These are phyloP conservation scores for Ogataea dorogensis DNA, from an alignment of 805 yeast species.

Conservation along the genomic window DNA sequence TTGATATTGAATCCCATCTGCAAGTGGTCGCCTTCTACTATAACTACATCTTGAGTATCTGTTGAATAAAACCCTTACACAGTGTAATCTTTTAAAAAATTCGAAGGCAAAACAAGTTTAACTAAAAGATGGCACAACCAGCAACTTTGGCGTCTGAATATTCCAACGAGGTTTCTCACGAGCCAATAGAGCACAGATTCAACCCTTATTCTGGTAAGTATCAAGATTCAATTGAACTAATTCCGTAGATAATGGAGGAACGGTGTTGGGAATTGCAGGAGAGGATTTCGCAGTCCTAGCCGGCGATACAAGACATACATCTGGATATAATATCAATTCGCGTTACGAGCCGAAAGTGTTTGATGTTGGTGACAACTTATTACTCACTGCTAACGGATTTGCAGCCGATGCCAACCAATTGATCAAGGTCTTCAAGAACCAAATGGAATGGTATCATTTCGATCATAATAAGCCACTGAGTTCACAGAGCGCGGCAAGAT, in stretches of 20 bases:
- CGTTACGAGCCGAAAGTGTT: slow-evolving; percentile 90
- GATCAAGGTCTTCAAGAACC: slow-evolving; percentile 66
- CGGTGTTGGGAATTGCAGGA: slow-evolving; percentile 96
- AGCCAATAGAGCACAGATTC: slow-evolving; percentile 87
- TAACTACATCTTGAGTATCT: slow-evolving; percentile 35
- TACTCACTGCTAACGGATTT: slow-evolving; percentile 92
- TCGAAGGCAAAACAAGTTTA: slow-evolving; percentile 15
- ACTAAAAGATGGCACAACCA: slow-evolving; percentile 14
- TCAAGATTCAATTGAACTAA: neutral
- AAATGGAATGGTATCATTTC: slow-evolving; percentile 89
- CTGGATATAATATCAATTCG: slow-evolving; percentile 90
- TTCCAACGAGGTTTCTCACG: slow-evolving; percentile 47
- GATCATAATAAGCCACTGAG: slow-evolving; percentile 73
- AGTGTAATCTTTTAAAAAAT: slow-evolving; percentile 1
- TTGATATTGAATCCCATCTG: slow-evolving; percentile 56
- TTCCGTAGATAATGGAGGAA: slow-evolving; percentile 82
- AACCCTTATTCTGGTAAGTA: slow-evolving; percentile 71
- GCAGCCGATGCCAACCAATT: slow-evolving; percentile 92
- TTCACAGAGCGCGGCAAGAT: slow-evolving; percentile 78
- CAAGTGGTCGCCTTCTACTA: slow-evolving; percentile 56
- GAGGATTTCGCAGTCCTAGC: slow-evolving; percentile 96
- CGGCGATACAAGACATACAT: slow-evolving; percentile 96
- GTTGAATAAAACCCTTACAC: slow-evolving; percentile 5
- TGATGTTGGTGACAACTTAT: slow-evolving; percentile 81
- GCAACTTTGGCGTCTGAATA: slow-evolving; percentile 66